Base-by-base conservation (phyloP, 257 asterid genomes). In the Solanum ahanhuiri region DNA sequence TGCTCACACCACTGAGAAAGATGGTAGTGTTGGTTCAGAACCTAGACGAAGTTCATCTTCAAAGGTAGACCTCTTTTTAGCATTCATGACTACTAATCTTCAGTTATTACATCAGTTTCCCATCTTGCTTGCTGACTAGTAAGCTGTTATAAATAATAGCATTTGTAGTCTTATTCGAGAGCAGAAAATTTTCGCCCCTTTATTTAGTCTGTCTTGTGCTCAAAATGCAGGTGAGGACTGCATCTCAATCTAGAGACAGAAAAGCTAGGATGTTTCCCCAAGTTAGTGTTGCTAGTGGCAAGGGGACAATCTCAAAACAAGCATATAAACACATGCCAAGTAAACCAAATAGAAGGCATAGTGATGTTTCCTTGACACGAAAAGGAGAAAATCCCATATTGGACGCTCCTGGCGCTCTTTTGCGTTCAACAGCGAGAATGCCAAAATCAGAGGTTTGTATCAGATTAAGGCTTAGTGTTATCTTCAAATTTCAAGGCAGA, bases 381-480 rank as follows among this genome's bases (percentile, higher is more conserved):
- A 88, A 86, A 66, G 87, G 87, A 58, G 94, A 87, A 83, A 91
- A 86, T 37, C 91, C 86, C 83, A 54, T 75, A 79, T 54, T 86
- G 7, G 85, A 81, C 22, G 85, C 93, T 87, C 57, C 91, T 85
- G 66, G 85, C 31, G 66, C 86, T 86, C 82, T 89, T 73, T 86
- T 87, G 75, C 48, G 35, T 45, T 67, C 92, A 86, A 86, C 75
- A 22, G 84, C 83, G 15, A 89, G 83, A 87, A 86, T 87, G 64
- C 63, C 87, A 22, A 92, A 88, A 86, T 18, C 54, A 25, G 92
- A 91, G 96, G 98, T 95, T 77, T 69, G 76, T 82, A 79, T 83
- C 77, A 83, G 81, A n/a, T 35, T 76, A 2, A 43, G 63, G 54
- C 39, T 45, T 25, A 43, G 64, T 77, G 63, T 77, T 4, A 25